Percentiles rank a stretch among this genome's conserved stretches.
These are phyloP conservation scores for Mimosa pudica DNA, from an alignment of 306 rosid species.

Conservation along the genomic window DNA sequence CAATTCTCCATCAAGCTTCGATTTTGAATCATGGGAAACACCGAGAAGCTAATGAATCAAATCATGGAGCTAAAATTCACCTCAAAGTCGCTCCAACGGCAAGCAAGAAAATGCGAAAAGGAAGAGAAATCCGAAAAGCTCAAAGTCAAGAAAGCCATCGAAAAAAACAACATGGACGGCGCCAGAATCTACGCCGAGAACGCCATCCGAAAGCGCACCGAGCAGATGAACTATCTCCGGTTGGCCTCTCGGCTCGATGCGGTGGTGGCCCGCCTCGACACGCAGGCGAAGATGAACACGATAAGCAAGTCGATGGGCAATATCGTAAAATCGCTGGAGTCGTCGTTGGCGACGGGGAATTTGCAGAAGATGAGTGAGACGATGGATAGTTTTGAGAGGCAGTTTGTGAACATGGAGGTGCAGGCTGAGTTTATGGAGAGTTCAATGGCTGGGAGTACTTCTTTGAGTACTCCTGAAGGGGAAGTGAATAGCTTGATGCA, in stretches of 20 bases:
- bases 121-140: constrained; percentile 92
- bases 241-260: constrained; percentile 91
- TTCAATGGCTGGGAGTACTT: constrained; percentile 95
- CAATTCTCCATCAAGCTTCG: no score
- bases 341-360: constrained; percentile 70
- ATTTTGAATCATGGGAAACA: constrained; percentile 67
- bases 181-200: constrained; percentile 96
- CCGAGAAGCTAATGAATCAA: constrained; percentile 90
- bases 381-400: constrained; percentile 93
- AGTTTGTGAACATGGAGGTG: constrained; percentile 96
- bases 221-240: constrained; percentile 97
- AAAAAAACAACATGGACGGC: constrained; percentile 92
- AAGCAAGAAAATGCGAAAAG: constrained; percentile 84
- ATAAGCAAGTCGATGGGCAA: constrained; percentile 87
- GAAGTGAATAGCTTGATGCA: constrained; percentile 96
- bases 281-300: constrained; percentile 94
- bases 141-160: constrained; percentile 94
- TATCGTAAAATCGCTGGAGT: constrained; percentile 88
- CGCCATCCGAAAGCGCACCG: constrained; percentile 86
- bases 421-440: constrained; percentile 97
- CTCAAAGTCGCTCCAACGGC: constrained; percentile 88
- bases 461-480: constrained; percentile 89
- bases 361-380: constrained; percentile 98
- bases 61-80: constrained; percentile 97
- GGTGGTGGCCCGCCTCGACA: constrained; percentile 92